Evolutionary conservation across 345 rosid genomes (phyloP).

Genomic region (Eucalyptus regnans): DNA sequence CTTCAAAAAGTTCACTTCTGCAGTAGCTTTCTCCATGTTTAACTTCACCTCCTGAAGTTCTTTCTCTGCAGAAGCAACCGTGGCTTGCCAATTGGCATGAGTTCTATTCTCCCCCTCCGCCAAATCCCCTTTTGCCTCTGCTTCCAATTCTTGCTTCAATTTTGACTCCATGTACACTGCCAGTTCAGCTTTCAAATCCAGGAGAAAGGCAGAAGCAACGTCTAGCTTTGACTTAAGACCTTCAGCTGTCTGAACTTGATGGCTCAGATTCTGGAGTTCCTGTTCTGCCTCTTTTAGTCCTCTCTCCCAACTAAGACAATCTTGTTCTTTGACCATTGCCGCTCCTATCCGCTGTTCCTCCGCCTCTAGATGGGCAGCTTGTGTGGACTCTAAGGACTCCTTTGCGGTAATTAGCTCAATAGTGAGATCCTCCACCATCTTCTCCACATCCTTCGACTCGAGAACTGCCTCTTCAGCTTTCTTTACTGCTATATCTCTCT

Average conservation of each 20-base stretch:
- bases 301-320: conserved; percentile 75
- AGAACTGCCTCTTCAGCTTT: conserved; percentile 63
- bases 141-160: conserved; percentile 24
- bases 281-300: conserved; percentile 80
- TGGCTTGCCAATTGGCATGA: conserved; percentile 31
- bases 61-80: conserved; percentile 60
- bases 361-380: conserved; percentile 88
- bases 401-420: conserved; percentile 79
- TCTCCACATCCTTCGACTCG: conserved; percentile 81
- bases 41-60: conserved; percentile 76
- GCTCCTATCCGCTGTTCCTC: conserved; percentile 87
- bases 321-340: conserved; percentile 74
- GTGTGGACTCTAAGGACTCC: conserved; percentile 78
- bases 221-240: conserved; percentile 69
- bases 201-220: conserved; percentile 50
- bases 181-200: conserved; percentile 75
- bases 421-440: conserved; percentile 73
- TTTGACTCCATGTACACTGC: conserved; percentile 63
- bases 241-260: conserved; percentile 55
- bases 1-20: conserved; percentile 64
- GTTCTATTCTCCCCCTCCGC: conserved; percentile 14
- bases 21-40: conserved; percentile 64
- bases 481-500: conserved; percentile 44
- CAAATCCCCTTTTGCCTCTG: conserved; percentile 11
- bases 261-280: conserved; percentile 57